Evolutionary conservation across 805 yeast genomes (phyloP), one percentile per base, ranked within the genome.

Genomic region (Naumovozyma dairenensis): DNA sequence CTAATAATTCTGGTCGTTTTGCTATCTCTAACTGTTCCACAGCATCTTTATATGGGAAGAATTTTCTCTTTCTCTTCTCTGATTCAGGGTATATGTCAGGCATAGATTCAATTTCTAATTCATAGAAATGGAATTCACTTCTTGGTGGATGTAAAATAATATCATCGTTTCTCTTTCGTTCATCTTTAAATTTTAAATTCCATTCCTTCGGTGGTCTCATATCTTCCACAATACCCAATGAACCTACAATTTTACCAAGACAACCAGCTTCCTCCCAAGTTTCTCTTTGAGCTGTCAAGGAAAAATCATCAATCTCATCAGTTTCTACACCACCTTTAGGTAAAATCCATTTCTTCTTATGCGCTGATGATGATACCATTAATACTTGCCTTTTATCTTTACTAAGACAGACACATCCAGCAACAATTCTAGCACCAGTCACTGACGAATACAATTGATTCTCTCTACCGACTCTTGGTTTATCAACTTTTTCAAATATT

Each of bases 191-290:
- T 12, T 52, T 42, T n/a, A 31, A 49, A 26, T 57, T 59, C 69
- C 69, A 68, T 16, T 59, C 53, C 45, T 68, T 64, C 12, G 69
- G 67, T 3, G 72, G 70, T 37, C 77, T 54, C 55, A 55, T 50
- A 43, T 87, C 96, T 30, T 69, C 71, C 17, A 82, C 77, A 1
- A 71, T 63, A 0, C 89, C 93, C 27, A 89, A 60, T 38, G 66
- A 65, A 26, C 51, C 46, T 4, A 64, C 48, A 4, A 86, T 66
- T 13, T 54, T 60, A 6, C 96, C 95, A 22, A 69, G 71, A 16
- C 82, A 82, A 0, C 98, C 98, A 0, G 94, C 92, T 60, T 92
- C 98, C 57, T 92, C 98, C 98, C 98, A 92, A 0, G 94, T 83
- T 53, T 92, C 98, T 38, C 98, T 66, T 13, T 69, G 63, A 0